A percentile compares a stretch with the other conserved stretches of the same genome.
These are phyloP conservation scores for Plasmodium berghei DNA, from an alignment of 169 alveolate genomes.

Conservation along the genomic window DNA sequence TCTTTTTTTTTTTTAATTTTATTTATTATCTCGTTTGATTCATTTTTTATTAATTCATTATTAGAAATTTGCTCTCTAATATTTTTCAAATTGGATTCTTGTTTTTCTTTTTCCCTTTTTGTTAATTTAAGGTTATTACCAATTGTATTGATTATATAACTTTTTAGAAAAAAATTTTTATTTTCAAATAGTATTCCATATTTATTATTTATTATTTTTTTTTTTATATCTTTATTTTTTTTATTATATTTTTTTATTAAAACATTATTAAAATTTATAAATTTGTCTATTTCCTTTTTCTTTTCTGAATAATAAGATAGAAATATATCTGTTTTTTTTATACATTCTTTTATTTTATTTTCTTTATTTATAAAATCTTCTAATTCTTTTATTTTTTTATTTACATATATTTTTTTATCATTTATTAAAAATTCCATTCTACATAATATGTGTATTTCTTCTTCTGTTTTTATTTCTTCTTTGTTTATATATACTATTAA, in stretches of 20 bases:
- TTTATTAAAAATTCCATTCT: conserved; percentile 15
- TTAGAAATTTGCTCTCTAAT: conserved; percentile 14
- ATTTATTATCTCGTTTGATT: conserved; percentile 19
- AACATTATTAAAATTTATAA: neutral
- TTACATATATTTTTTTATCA: conserved; percentile 22
- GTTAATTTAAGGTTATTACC: neutral
- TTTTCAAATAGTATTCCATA: conserved; percentile 18
- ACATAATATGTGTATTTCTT: conserved; percentile 3
- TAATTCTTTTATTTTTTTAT: conserved; percentile 13
- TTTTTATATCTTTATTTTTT: conserved; percentile 7
- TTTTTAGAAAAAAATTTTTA: conserved; percentile 15
- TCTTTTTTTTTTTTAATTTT: conserved; percentile 47
- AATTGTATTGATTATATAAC: conserved; percentile 8
- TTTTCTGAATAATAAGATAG: neutral
- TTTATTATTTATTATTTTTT: conserved; percentile 13
- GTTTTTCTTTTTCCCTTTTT: conserved; percentile 2
- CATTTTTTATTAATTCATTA: conserved; percentile 49
- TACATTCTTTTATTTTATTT: conserved; percentile 27
- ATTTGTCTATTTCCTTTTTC: conserved; percentile 7
- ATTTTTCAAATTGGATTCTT: conserved; percentile 4
- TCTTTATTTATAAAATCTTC: conserved; percentile 27
- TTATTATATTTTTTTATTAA: conserved; percentile 2
- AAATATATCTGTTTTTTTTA: conserved; percentile 11
- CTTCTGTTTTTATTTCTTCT: conserved; percentile 37
- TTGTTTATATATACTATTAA: neutral